A percentile compares a stretch with the other conserved stretches of the same genome.
Conservation (phyloP, 352 stramenopile genomes). For the Phytophthora tubulina region DNA sequence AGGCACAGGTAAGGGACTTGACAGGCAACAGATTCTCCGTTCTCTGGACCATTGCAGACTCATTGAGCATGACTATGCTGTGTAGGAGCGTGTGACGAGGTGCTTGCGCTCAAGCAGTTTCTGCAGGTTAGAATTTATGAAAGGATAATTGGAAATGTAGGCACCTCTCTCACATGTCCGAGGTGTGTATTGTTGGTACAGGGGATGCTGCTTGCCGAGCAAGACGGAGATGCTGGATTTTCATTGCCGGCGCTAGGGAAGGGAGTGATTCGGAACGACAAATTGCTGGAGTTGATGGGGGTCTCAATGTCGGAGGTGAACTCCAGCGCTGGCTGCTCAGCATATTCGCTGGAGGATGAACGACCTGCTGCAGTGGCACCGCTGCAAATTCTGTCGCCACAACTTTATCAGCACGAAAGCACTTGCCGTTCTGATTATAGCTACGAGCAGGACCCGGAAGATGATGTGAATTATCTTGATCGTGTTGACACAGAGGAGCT, state of each 20-base stretch:
- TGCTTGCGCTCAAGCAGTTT: conserved; percentile 62
- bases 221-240: conserved; percentile 3
- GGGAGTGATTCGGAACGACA: conserved; percentile 31
- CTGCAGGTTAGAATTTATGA: conserved; percentile 25
- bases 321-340: conserved; percentile 18
- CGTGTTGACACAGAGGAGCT: conserved; percentile 11
- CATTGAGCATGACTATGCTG: neutral
- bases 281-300: conserved; percentile 30
- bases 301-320: conserved; percentile 25
- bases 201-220: conserved; percentile 23
- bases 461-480: neutral
- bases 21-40: neutral
- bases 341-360: conserved; percentile 26
- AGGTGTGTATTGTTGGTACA: conserved; percentile 3
- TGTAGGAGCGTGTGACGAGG: conserved; percentile 64
- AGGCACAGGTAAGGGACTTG: conserved; percentile 13
- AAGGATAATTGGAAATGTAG: neutral
- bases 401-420: neutral
- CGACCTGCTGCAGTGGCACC: conserved; percentile 21
- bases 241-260: conserved; percentile 7
- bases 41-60: neutral
- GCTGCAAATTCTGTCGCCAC: conserved; percentile 9
- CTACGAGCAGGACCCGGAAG: neutral
- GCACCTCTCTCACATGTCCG: neutral
- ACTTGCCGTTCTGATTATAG: neutral